A percentile compares a stretch with the other conserved stretches of the same genome.
Conservation (phyloP, 2,329 filamentous ascomycete species). For the Fusarium sp. region DNA sequence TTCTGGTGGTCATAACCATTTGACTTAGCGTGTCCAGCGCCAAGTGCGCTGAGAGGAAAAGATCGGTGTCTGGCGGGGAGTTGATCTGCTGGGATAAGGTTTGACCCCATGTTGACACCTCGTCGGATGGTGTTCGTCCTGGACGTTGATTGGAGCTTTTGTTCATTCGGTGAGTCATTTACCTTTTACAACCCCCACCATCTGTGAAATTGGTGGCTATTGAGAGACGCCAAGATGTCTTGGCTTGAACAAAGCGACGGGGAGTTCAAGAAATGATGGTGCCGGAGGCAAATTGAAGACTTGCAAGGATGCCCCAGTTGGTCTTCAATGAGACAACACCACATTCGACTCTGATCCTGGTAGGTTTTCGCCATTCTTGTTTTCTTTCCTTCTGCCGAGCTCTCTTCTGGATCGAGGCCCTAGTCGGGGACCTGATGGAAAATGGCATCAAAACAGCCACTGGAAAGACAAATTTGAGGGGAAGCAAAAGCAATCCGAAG, state of each 20-base stretch:
- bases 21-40: constrained; percentile 13
- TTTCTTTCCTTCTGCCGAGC: too few relatives aligned
- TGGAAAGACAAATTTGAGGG: too few relatives aligned
- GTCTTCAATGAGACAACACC: background rate
- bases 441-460: too few relatives aligned
- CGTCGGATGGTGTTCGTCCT: constrained; percentile 2
- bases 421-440: too few relatives aligned
- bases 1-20: background rate
- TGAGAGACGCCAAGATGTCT: constrained; percentile 31
- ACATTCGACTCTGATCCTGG: background rate
- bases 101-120: constrained; percentile 14
- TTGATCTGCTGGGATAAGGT: constrained; percentile 11
- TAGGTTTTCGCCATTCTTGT: background rate
- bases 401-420: background rate
- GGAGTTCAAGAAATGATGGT: background rate
- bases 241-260: constrained; percentile 2
- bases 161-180: constrained; percentile 37
- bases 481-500: too few relatives aligned
- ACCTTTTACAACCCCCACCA: constrained; percentile 27
- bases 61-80: constrained; percentile 31
- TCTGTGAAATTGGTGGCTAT: constrained; percentile 24
- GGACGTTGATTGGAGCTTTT: constrained; percentile 17
- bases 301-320: background rate
- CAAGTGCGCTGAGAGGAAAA: background rate
- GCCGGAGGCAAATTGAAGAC: too few relatives aligned